Conservation (phyloP, 2,329 filamentous ascomycete species). For the Diplodia seriata region DNA sequence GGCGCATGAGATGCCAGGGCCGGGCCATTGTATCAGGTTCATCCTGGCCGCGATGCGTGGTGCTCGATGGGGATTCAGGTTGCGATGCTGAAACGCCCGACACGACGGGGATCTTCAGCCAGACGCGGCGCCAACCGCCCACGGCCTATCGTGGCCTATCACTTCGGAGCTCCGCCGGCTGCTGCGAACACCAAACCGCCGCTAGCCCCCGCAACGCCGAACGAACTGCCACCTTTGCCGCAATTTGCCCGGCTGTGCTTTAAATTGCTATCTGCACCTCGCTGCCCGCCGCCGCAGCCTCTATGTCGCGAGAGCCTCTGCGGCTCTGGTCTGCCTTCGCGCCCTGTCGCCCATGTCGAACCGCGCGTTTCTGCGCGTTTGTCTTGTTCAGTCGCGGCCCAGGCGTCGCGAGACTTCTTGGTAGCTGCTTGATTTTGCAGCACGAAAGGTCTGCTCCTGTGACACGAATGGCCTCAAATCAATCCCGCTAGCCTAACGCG, state of each 20-base stretch:
- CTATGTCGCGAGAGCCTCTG: conserved; percentile 3
- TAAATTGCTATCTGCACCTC: conserved; percentile 11
- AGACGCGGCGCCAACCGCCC: background rate
- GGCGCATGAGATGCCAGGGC: conserved; percentile 26
- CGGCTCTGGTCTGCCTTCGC: background rate
- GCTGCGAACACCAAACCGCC: conserved; percentile 10
- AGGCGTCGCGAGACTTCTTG: background rate
- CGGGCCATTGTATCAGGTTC: conserved; percentile 30
- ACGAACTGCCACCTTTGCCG: background rate
- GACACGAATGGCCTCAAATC: conserved; percentile 7
- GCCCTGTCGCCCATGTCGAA: background rate
- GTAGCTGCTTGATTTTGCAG: conserved; percentile 24
- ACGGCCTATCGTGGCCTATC: background rate
- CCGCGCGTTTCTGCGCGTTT: conserved; percentile 17
- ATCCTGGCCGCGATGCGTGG: background rate
- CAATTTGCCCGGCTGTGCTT: conserved; percentile 1
- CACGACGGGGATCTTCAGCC: conserved; percentile 13
- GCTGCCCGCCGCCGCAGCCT: background rate
- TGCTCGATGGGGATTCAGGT: conserved; percentile 22
- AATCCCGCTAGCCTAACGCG: conserved; percentile 17
- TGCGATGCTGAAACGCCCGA: conserved; percentile 19
- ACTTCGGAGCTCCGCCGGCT: background rate
- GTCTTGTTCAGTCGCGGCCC: conserved; percentile 13
- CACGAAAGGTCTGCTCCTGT: conserved; percentile 27
- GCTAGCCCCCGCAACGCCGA: background rate